Conservation (phyloP, 805 yeast species). For the Debaryomyces maramus region DNA sequence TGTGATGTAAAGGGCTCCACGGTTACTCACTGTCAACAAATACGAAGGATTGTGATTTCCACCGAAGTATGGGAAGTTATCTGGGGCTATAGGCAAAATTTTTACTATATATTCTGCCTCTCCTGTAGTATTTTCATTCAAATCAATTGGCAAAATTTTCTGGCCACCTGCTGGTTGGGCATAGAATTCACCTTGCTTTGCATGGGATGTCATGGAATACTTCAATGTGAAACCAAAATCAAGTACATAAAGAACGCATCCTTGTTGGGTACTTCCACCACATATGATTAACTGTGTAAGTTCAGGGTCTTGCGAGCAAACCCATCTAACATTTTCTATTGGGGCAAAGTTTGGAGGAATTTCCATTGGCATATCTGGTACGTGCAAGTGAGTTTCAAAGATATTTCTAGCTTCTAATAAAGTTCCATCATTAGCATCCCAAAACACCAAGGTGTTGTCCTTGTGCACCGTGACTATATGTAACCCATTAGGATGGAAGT, state of each 20-base stretch:
- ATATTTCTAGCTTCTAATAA: constrained; percentile 72
- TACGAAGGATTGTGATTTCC: constrained; percentile 79
- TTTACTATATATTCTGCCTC: constrained; percentile 24
- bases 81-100: constrained; percentile 33
- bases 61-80: constrained; percentile 67
- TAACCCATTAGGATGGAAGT: constrained; percentile 92
- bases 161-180: constrained; percentile 53
- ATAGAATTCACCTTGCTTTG: constrained; percentile 77
- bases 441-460: constrained; percentile 84
- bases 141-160: constrained; percentile 25
- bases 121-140: constrained; percentile 14
- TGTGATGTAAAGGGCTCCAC: constrained; percentile 66
- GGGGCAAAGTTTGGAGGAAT: constrained; percentile 29
- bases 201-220: constrained; percentile 79
- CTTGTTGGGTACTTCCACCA: constrained; percentile 56
- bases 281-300: constrained; percentile 68
- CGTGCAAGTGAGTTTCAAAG: constrained; percentile 63
- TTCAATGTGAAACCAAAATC: constrained; percentile 81
- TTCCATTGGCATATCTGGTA: constrained; percentile 38
- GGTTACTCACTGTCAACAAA: constrained; percentile 56
- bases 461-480: constrained; percentile 76
- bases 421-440: constrained; percentile 85
- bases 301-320: constrained; percentile 78
- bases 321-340: constrained; percentile 67
- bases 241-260: constrained; percentile 45